A percentile compares a stretch with the other conserved stretches of the same genome.
phyloP scores from a whole-genome alignment of 441 rosid species.

The Capsella rubella region DNA sequence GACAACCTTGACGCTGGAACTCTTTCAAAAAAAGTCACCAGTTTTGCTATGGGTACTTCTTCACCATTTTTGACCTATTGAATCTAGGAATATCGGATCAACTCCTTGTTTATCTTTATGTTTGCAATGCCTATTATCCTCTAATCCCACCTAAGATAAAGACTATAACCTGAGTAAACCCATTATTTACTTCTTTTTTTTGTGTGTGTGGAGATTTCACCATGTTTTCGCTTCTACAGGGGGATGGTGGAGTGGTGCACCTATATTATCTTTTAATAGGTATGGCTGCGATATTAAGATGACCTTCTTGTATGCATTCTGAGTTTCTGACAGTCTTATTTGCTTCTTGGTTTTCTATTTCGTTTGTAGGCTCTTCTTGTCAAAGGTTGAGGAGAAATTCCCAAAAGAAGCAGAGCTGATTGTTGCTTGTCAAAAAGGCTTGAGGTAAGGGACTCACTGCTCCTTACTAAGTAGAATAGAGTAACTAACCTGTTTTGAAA shows the following conservation, averaged over 20 bases:
- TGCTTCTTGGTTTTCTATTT: conserved; percentile 36
- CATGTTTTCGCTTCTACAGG: conserved; percentile 55
- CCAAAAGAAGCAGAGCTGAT: conserved; percentile 82
- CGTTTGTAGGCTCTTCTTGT: conserved; percentile 65
- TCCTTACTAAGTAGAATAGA: conserved; percentile 9
- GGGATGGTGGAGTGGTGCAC: conserved; percentile 98
- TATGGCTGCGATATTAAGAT: conserved; percentile 42
- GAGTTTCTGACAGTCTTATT: conserved; percentile 9
- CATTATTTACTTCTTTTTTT: background rate
- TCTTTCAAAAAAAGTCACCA: conserved; percentile 67
- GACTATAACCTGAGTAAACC: conserved; percentile 13
- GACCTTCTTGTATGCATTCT: conserved; percentile 20
- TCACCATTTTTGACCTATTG: conserved; percentile 7
- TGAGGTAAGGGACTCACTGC: conserved; percentile 58
- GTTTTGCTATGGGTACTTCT: conserved; percentile 80
- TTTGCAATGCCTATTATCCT: background rate
- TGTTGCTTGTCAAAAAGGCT: conserved; percentile 94
- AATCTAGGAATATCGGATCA: background rate
- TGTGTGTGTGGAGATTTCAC: background rate
- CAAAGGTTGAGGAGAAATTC: conserved; percentile 76
- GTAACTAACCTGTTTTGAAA: conserved; percentile 11
- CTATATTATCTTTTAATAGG: conserved; percentile 74
- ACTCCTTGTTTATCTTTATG: background rate
- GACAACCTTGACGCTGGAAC: conserved; percentile 66
- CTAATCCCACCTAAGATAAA: conserved; percentile 19